Base-by-base conservation (phyloP, 1,139 yeast species). In the Debaryomyces subglobosus region DNA sequence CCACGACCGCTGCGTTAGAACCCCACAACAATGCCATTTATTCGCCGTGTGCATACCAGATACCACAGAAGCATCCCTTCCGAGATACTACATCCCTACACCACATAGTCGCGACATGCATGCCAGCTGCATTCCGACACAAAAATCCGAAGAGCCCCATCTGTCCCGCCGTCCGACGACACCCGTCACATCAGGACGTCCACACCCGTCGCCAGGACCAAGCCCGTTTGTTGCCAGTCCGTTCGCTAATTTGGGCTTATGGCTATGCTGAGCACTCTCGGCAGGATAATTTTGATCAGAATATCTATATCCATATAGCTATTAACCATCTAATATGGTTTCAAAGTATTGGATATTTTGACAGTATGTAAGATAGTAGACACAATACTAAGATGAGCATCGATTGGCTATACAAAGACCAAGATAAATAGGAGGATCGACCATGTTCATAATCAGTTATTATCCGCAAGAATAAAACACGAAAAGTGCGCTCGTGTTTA, bases 401-500 rank as follows among this genome's bases (percentile, higher is more conserved):
- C 38, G 24, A 21, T n/a, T 34, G 25, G 38, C 20, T 24, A 37
- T 23, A 37, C 32, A 27, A 37, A 5, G 5, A 37, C n/a, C 10
- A 35, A 16, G 13, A 23, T 23, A 37, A 37, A 12, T 36, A 24
- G 21, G 20, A 37, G 21, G 20, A 13, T 24, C 21, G 40, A n/a
- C 40, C n/a, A 20, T 40, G 43, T 40, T 40, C 43, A 40, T 32
- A 40, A 40, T 40, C 36, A 18, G 15, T 8, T 40, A 40, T 40
- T 40, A 40, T 40, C 21, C 27, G 25, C 37, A 21, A 27, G 27
- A 40, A 40, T 39, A 30, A 40, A 40, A 40, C 43, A 40, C 43
- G 43, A 40, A 34, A 18, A 21, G 43, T 32, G 32, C 43, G 35
- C 36, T 44, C 46, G 46, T 44, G 41, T 44, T 44, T 44, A 44